Percentiles rank a stretch among this genome's conserved stretches.
These are phyloP conservation scores for Endothia cerciana DNA, from an alignment of 2,329 filamentous ascomycete genomes.

Conservation along the genomic window DNA sequence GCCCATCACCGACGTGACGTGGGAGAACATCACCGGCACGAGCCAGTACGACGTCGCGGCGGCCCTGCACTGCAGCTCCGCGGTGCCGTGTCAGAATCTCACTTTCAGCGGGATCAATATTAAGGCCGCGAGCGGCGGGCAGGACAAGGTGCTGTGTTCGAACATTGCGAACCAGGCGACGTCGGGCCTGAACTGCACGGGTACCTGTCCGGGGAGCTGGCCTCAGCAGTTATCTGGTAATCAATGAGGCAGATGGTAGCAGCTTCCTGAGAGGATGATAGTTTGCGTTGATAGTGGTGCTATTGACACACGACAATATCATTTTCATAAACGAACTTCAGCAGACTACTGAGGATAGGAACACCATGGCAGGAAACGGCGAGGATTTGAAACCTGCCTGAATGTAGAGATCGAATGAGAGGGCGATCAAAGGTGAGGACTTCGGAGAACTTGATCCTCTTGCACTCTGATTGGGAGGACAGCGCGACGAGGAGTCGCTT, in stretches of 20 bases:
- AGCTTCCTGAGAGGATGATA: not conserved
- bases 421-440: too few relatives aligned
- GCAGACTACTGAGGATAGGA: too few relatives aligned
- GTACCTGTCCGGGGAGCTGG: conserved; percentile 42
- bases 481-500: too few relatives aligned
- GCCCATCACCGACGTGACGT: conserved; percentile 50
- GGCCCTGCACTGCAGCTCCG: conserved; percentile 48
- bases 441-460: too few relatives aligned
- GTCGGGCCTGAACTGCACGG: conserved; percentile 42
- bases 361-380: too few relatives aligned
- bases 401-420: too few relatives aligned
- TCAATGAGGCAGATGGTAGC: not conserved
- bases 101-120: conserved; percentile 51
- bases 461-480: too few relatives aligned
- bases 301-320: too few relatives aligned
- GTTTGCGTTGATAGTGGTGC: too few relatives aligned
- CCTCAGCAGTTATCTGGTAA: conserved; percentile 44
- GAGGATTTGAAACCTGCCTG: too few relatives aligned
- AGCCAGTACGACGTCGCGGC: conserved; percentile 52
- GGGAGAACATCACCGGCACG: conserved; percentile 55
- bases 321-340: too few relatives aligned
- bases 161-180: conserved; percentile 44
- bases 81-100: conserved; percentile 48
- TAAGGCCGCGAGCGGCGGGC: conserved; percentile 44
- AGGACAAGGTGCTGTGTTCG: conserved; percentile 47